Evolutionary conservation across 2,329 filamentous ascomycete species (phyloP).

Genomic region (Phyllosticta citriasiana): DNA sequence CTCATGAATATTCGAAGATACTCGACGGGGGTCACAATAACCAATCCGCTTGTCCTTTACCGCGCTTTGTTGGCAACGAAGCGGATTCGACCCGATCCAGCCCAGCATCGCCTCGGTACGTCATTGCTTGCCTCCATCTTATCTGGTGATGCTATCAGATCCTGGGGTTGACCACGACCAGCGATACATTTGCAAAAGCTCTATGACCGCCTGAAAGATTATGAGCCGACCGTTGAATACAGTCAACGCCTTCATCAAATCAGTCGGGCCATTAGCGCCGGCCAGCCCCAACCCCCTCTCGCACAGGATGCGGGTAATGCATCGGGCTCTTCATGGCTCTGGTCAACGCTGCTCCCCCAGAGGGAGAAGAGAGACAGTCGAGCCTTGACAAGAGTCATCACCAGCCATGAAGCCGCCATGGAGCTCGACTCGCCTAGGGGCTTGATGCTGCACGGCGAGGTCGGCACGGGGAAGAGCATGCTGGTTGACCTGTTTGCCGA

Average conservation of each 20-base stretch:
- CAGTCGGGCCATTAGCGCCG: slow-evolving; percentile 31
- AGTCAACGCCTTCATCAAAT: slow-evolving; percentile 54
- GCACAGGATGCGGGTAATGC: slow-evolving; percentile 22
- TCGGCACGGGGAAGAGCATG: slow-evolving; percentile 78
- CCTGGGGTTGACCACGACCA: slow-evolving; percentile 12
- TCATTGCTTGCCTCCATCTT: not conserved
- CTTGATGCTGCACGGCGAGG: slow-evolving; percentile 68
- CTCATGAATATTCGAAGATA: slow-evolving; percentile 8
- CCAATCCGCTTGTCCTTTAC: slow-evolving; percentile 68
- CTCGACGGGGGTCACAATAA: slow-evolving; percentile 36
- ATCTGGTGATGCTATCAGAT: not conserved
- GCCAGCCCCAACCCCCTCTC: slow-evolving; percentile 17
- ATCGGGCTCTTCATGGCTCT: slow-evolving; percentile 35
- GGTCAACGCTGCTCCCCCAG: slow-evolving; percentile 44
- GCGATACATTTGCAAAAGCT: slow-evolving; percentile 69
- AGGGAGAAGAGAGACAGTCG: slow-evolving; percentile 45
- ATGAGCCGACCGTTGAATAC: slow-evolving; percentile 63
- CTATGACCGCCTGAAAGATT: slow-evolving; percentile 67
- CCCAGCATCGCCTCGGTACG: slow-evolving; percentile 54
- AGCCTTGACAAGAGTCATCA: slow-evolving; percentile 59
- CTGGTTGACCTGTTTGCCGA: slow-evolving; percentile 74
- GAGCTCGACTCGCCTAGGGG: slow-evolving; percentile 63
- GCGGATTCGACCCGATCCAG: slow-evolving; percentile 56
- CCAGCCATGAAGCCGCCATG: slow-evolving; percentile 60
- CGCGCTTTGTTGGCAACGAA: slow-evolving; percentile 59